These are phyloP conservation scores for Macroventuria anomochaeta DNA, from an alignment of 2,329 filamentous ascomycete genomes.

Conservation along the genomic window DNA sequence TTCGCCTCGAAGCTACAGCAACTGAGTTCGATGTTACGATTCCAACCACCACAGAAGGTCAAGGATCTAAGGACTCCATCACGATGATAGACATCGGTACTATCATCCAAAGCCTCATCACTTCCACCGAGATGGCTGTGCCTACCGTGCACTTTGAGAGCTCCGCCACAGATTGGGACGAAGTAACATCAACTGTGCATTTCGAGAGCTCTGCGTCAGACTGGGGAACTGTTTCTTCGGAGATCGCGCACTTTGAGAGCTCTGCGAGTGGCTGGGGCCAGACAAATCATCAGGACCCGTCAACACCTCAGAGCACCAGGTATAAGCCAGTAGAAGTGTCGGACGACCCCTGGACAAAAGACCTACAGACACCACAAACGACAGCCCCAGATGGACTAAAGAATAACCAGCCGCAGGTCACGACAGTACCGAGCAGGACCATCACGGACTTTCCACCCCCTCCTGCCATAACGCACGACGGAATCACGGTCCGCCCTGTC, in stretches of 20 bases:
- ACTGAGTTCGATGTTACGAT: not conserved
- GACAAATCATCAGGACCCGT: not conserved
- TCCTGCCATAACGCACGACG: not conserved
- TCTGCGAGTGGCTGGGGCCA: not conserved
- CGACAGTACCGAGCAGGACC: not conserved
- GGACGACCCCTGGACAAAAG: not conserved
- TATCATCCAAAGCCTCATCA: not conserved
- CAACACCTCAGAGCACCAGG: not conserved
- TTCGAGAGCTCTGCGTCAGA: not conserved
- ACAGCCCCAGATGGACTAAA: not conserved
- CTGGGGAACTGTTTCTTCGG: not conserved
- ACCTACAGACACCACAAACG: not conserved
- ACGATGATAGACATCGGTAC: not conserved
- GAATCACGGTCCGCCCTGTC: not conserved
- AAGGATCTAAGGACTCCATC: not conserved
- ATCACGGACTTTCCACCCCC: constrained; percentile 3
- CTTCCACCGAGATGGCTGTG: not conserved
- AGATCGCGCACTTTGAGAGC: not conserved
- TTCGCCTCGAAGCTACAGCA: not conserved
- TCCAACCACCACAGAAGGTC: not conserved
- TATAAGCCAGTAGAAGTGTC: not conserved
- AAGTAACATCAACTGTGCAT: not conserved
- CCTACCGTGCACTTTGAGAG: constrained; percentile 2
- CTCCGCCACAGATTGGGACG: not conserved
- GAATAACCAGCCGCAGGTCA: not conserved